These are phyloP conservation scores for Tolypocladium album DNA, from an alignment of 2,329 filamentous ascomycete genomes.

Conservation along the genomic window DNA sequence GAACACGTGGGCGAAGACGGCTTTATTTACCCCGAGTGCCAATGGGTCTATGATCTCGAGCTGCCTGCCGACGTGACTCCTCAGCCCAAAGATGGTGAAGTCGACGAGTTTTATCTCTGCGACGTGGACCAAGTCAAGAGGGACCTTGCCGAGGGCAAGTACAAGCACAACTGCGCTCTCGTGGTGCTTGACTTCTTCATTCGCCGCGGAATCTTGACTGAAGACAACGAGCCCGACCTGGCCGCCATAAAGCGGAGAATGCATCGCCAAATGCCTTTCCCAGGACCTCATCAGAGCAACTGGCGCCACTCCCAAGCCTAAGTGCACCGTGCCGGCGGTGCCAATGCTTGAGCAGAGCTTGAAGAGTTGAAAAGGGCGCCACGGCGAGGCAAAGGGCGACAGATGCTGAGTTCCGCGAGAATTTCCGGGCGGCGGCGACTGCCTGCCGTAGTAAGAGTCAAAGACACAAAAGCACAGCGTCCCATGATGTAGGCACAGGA, in stretches of 20 bases:
- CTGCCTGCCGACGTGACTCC: constrained; percentile 58
- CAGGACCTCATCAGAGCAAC: constrained; percentile 46
- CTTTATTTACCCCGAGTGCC: constrained; percentile 78
- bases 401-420: not conserved
- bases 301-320: constrained; percentile 10
- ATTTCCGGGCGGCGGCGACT: not conserved
- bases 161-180: constrained; percentile 87
- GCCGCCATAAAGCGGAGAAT: constrained; percentile 64
- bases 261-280: constrained; percentile 74
- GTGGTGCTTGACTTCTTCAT: constrained; percentile 85
- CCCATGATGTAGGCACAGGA: not conserved
- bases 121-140: constrained; percentile 64
- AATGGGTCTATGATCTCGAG: constrained; percentile 86
- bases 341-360: not conserved
- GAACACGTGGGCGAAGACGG: constrained; percentile 70
- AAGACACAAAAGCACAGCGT: not conserved
- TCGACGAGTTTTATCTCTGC: constrained; percentile 72
- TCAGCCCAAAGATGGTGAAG: constrained; percentile 77
- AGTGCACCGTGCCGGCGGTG: not conserved
- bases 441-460: not conserved
- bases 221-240: constrained; percentile 68
- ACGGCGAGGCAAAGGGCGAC: not conserved
- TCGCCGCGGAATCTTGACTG: constrained; percentile 68
- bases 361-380: not conserved
- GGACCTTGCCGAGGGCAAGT: constrained; percentile 60